These are phyloP conservation scores for Rhazya stricta DNA, from an alignment of 257 asterid species.

Conservation along the genomic window DNA sequence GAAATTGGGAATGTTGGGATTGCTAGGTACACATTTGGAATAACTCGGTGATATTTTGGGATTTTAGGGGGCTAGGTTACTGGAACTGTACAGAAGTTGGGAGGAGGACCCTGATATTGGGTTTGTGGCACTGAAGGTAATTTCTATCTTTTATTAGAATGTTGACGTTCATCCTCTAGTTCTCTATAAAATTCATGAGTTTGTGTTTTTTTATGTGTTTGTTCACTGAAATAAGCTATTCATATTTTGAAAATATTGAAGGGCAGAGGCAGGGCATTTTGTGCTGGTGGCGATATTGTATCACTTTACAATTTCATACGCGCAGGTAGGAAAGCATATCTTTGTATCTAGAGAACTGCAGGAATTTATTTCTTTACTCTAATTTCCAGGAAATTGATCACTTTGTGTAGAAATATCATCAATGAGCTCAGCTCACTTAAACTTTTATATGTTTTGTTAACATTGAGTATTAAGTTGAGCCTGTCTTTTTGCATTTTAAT, in stretches of 20 bases:
- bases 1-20: not conserved
- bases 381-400: not conserved
- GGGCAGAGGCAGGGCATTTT: conserved; percentile 90
- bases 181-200: not conserved
- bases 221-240: conserved; percentile 21
- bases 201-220: not conserved
- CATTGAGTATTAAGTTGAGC: not conserved
- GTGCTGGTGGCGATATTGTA: conserved; percentile 95
- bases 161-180: conserved; percentile 4
- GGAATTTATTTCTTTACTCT: not conserved
- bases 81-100: conserved; percentile 76
- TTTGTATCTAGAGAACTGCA: not conserved
- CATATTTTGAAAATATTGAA: conserved; percentile 39
- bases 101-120: conserved; percentile 70
- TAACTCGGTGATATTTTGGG: not conserved
- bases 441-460: not conserved
- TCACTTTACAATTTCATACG: conserved; percentile 47
- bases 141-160: not conserved
- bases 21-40: not conserved
- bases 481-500: not conserved
- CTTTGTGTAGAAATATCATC: not conserved
- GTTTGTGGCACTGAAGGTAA: conserved; percentile 79
- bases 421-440: not conserved
- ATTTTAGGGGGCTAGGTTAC: conserved; percentile 61
- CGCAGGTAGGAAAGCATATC: conserved; percentile 42